phyloP scores from a whole-genome alignment of 768 basidiomycete genomes.

The Coprinellus aureogranulatus region DNA sequence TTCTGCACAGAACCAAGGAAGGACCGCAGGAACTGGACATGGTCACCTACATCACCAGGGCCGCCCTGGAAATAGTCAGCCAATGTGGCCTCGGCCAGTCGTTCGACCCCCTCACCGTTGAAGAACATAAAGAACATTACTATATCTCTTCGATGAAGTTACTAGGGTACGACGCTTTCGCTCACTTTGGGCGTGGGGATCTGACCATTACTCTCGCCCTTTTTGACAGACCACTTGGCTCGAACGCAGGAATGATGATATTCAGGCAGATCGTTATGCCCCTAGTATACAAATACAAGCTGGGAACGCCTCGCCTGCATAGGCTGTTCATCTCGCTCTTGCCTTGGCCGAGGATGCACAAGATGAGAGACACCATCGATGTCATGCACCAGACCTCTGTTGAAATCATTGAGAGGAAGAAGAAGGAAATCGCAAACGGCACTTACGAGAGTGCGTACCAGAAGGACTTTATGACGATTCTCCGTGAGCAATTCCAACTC shows the following conservation, averaged over 20 bases:
- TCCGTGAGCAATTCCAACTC: conserved; percentile 29
- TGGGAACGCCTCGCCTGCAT: conserved; percentile 23
- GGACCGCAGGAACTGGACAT: conserved; percentile 33
- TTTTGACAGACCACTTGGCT: no score
- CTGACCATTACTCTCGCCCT: no score
- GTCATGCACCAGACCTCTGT: conserved; percentile 33
- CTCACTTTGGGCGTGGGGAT: neutral
- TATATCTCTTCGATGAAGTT: conserved; percentile 29
- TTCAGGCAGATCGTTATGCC: conserved; percentile 20
- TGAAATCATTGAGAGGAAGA: conserved; percentile 36
- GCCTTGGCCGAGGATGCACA: conserved; percentile 29
- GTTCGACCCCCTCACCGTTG: conserved; percentile 31
- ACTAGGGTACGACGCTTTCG: conserved; percentile 23
- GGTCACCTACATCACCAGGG: conserved; percentile 33
- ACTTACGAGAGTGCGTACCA: conserved; percentile 35
- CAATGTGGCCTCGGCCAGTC: conserved; percentile 43
- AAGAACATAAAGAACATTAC: conserved; percentile 23
- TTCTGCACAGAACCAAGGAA: conserved; percentile 20
- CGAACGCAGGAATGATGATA: conserved; percentile 11
- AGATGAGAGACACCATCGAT: conserved; percentile 29
- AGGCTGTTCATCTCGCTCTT: conserved; percentile 28
- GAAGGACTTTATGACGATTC: conserved; percentile 45
- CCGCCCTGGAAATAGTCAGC: conserved; percentile 46
- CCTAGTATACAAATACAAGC: conserved; percentile 22
- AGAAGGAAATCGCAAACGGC: conserved; percentile 22